Evolutionary conservation across 1,284 basidiomycete genomes (phyloP).

Genomic region (Mycocalia duriaeana): DNA sequence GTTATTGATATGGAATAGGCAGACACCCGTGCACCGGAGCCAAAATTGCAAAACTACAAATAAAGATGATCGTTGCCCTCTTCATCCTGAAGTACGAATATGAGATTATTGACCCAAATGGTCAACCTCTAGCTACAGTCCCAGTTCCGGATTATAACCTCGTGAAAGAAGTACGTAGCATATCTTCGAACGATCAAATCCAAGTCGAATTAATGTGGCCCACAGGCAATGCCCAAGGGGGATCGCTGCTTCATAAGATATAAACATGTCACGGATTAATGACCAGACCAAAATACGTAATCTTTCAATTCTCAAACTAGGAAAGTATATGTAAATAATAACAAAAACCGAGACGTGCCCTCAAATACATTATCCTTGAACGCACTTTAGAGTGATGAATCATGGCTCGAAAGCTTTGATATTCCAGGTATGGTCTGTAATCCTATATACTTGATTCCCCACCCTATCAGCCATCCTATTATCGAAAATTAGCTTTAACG

Average conservation of each 20-base stretch:
- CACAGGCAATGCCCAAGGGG: not conserved
- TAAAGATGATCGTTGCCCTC: slow-evolving; percentile 10
- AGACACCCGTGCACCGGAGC: slow-evolving; percentile 13
- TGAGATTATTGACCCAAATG: slow-evolving; percentile 6
- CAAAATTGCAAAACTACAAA: slow-evolving; percentile 12
- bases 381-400: too few relatives aligned
- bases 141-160: not conserved
- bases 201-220: not conserved
- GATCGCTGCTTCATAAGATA: not conserved
- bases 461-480: too few relatives aligned
- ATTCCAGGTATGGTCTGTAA: too few relatives aligned
- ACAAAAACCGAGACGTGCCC: too few relatives aligned
- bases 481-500: too few relatives aligned
- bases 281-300: too few relatives aligned
- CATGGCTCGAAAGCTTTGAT: too few relatives aligned
- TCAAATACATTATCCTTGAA: too few relatives aligned
- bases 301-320: too few relatives aligned
- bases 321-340: too few relatives aligned
- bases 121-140: not conserved
- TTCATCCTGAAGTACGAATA: slow-evolving; percentile 10
- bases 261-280: too few relatives aligned
- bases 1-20: slow-evolving; percentile 3
- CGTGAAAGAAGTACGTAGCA: not conserved
- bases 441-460: too few relatives aligned
- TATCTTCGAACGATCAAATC: not conserved